phyloP scores from a whole-genome alignment of 2,329 filamentous ascomycete species.

The Aureobasidium namibiae region DNA sequence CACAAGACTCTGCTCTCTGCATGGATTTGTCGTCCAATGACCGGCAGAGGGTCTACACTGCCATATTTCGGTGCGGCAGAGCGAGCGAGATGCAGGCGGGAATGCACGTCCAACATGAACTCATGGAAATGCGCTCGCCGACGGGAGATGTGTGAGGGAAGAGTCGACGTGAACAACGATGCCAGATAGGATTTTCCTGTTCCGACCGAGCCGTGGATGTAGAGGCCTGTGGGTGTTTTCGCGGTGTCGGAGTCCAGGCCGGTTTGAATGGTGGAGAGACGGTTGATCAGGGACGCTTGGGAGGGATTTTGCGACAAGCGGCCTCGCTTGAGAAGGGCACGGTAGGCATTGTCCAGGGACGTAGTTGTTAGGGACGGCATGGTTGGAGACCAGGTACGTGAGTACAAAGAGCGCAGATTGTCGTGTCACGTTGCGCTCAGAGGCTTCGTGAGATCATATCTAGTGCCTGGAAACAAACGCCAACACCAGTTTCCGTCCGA shows the following conservation, averaged over 20 bases:
- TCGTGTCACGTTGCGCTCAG: background rate
- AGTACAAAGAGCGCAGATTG: background rate
- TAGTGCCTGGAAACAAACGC: background rate
- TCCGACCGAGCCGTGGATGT: conserved; percentile 69
- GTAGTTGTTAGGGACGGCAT: background rate
- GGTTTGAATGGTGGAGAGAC: conserved; percentile 19
- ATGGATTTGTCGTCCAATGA: conserved; percentile 63
- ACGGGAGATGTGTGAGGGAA: conserved; percentile 38
- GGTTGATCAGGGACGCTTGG: conserved; percentile 15
- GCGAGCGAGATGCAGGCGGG: conserved; percentile 32
- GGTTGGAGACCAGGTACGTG: background rate
- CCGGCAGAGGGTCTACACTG: conserved; percentile 46
- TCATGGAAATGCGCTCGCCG: conserved; percentile 71
- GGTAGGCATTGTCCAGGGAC: background rate
- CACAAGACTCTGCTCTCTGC: conserved; percentile 66
- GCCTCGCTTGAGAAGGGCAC: background rate
- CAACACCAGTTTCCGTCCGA: background rate
- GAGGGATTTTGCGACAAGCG: background rate
- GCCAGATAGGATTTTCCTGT: conserved; percentile 73
- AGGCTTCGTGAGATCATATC: background rate
- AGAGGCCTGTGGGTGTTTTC: conserved; percentile 51
- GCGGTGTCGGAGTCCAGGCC: conserved; percentile 15
- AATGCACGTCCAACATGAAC: conserved; percentile 68
- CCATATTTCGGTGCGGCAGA: conserved; percentile 42
- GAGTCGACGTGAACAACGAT: conserved; percentile 62